Base-by-base conservation (phyloP, 2,329 filamentous ascomycete genomes). In the Penicillium sp. region DNA sequence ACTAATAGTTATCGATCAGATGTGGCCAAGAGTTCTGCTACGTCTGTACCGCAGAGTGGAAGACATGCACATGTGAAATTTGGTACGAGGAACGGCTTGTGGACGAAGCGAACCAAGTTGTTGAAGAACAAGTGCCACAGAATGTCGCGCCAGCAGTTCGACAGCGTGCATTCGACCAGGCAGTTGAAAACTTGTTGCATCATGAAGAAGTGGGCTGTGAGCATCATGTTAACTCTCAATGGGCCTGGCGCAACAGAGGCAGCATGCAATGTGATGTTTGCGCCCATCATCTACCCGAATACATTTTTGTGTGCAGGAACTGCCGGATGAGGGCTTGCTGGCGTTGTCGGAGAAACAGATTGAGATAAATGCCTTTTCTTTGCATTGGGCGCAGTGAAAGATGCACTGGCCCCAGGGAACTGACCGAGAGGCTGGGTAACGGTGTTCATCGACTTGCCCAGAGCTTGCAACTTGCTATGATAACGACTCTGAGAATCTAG, bases 11-110 rank as follows among this genome's bases (percentile, higher is more conserved):
- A 11, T 22, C 10, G 7, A 40, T 16, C 16, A 57, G 55, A 3
- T 59, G 57, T 6, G 57, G 55, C 1, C 21, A 41, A 7, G 41
- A 59, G 14, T 59, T 57, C 16, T 57, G 57, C 29, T 59, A 57
- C 13, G 29, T 42, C 5, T 55, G 57, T 14, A 55, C 42, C 1
- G 24, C 4, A 11, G 16, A 14, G 1, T 59, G 57, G 57, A 55
- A 47, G 22, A n/a, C 55, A 40, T 59, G 55, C 36, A 6, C 29
- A 5, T 58, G 50, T n/a, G 21, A 45, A 5, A 32, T 48, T 18
- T 59, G 59, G 59, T 32, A 56, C 13, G 52, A 56, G 24, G 3
- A 46, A 5, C 49, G 55, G 27, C 55, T 59, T 1, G 14, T 48
- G 2, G 45, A 31, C 29, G 13, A 29, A 42, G 57, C 57, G 18